Conservation (phyloP, 2,329 filamentous ascomycete genomes). For the Leptographium flavum region DNA sequence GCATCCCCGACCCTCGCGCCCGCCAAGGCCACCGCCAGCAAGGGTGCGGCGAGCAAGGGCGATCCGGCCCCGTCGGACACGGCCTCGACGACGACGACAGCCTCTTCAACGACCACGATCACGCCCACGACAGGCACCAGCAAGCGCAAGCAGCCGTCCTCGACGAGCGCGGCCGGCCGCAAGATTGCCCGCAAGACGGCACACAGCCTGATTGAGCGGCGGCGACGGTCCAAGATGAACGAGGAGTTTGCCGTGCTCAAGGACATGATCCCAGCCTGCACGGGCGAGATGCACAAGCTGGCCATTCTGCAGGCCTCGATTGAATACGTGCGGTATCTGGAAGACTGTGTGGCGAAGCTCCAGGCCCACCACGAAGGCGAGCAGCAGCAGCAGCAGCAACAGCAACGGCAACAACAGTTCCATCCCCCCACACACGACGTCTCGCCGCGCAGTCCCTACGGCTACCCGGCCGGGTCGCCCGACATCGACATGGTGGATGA, state of each 20-base stretch:
- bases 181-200: slow-evolving; percentile 95
- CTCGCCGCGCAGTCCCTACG: neutral
- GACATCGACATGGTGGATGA: slow-evolving; percentile 46
- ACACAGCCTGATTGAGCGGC: slow-evolving; percentile 84
- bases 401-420: neutral
- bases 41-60: slow-evolving; percentile 4
- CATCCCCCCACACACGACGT: too few relatives aligned
- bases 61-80: slow-evolving; percentile 5
- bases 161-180: slow-evolving; percentile 71
- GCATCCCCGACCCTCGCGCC: too few relatives aligned
- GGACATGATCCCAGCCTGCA: slow-evolving; percentile 88
- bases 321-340: slow-evolving; percentile 87
- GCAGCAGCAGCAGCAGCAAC: slow-evolving; percentile 2
- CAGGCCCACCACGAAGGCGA: slow-evolving; percentile 41
- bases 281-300: slow-evolving; percentile 96
- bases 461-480: slow-evolving; percentile 15
- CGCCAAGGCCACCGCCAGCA: slow-evolving; percentile 1
- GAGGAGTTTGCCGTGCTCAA: slow-evolving; percentile 92
- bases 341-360: slow-evolving; percentile 72
- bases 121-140: slow-evolving; percentile 19
- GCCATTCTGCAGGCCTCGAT: slow-evolving; percentile 95
- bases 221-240: slow-evolving; percentile 93
- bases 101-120: slow-evolving; percentile 1
- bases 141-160: slow-evolving; percentile 66
- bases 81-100: neutral